phyloP scores from a whole-genome alignment of 768 basidiomycete species.

The Tephrocybe rancida region DNA sequence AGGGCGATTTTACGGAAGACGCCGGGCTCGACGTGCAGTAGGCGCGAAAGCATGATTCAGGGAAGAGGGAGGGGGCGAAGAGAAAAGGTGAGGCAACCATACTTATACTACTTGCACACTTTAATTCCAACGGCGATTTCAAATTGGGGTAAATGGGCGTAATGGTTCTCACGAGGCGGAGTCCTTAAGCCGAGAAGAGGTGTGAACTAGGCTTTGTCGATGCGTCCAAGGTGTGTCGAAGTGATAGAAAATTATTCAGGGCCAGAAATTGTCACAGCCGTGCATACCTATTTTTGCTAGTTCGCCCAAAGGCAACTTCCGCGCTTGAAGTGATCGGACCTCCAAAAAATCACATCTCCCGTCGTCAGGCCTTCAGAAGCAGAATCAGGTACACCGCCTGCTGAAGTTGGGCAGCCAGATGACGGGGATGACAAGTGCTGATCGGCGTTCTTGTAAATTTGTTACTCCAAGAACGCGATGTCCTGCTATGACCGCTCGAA shows the following conservation, averaged over 20 bases:
- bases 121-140: conserved; percentile 23
- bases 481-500: no score
- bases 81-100: conserved; percentile 9
- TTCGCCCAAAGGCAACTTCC: conserved; percentile 15
- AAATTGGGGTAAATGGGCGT: conserved; percentile 12
- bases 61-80: conserved; percentile 12
- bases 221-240: not conserved
- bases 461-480: no score
- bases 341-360: not conserved
- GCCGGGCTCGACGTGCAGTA: conserved; percentile 33
- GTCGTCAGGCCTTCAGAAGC: not conserved
- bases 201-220: not conserved
- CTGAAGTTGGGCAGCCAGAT: not conserved
- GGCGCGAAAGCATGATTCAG: conserved; percentile 30
- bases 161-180: conserved; percentile 21
- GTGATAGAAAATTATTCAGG: conserved; percentile 4
- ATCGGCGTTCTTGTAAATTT: no score
- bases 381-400: no score
- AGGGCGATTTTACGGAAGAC: conserved; percentile 37
- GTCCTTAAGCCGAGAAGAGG: conserved; percentile 10
- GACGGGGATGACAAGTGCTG: not conserved
- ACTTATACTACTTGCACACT: conserved; percentile 16
- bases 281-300: conserved; percentile 2
- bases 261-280: conserved; percentile 2
- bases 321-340: conserved; percentile 5